Evolutionary conservation across 108 stramenopile species (phyloP).

Genomic region (Fistulifera solaris): DNA sequence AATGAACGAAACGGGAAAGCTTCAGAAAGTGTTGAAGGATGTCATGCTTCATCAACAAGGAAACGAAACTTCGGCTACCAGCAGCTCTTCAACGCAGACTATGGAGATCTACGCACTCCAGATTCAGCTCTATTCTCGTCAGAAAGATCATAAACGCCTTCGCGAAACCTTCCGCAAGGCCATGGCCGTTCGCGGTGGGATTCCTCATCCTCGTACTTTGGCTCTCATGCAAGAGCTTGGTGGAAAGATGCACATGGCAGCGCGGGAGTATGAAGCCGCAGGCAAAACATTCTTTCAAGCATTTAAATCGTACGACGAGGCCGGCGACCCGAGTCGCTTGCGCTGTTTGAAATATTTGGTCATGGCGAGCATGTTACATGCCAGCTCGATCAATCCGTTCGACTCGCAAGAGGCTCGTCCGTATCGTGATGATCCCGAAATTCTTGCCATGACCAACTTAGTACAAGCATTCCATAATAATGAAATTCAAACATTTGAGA

Average conservation of each 20-base stretch:
- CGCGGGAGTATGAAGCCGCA: slow-evolving; percentile 69
- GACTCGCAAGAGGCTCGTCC: slow-evolving; percentile 90
- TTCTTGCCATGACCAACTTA: slow-evolving; percentile 88
- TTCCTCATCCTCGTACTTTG: slow-evolving; percentile 86
- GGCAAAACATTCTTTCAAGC: slow-evolving; percentile 83
- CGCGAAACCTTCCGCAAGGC: slow-evolving; percentile 77
- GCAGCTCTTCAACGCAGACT: slow-evolving; percentile 48
- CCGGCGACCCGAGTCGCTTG: slow-evolving; percentile 79
- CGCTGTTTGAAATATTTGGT: slow-evolving; percentile 87
- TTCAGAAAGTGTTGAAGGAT: slow-evolving; percentile 79
- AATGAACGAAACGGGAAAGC: slow-evolving; percentile 77
- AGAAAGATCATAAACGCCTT: slow-evolving; percentile 83
- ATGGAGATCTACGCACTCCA: slow-evolving; percentile 91
- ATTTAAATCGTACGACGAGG: slow-evolving; percentile 94
- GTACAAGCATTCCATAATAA: slow-evolving; percentile 85
- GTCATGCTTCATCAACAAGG: slow-evolving; percentile 15
- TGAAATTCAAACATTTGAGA: slow-evolving; percentile 69
- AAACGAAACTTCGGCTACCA: slow-evolving; percentile 8
- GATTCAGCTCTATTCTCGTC: slow-evolving; percentile 81
- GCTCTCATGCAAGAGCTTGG: slow-evolving; percentile 89
- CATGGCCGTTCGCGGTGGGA: slow-evolving; percentile 79
- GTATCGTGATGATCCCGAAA: slow-evolving; percentile 89
- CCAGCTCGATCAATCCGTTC: slow-evolving; percentile 87
- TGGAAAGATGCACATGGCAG: slow-evolving; percentile 89
- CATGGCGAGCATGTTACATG: slow-evolving; percentile 88